Percentiles rank a stretch among this genome's conserved stretches.
phyloP scores from a whole-genome alignment of 1,284 basidiomycete species.

The Cutaneotrichosporon dermatis region DNA sequence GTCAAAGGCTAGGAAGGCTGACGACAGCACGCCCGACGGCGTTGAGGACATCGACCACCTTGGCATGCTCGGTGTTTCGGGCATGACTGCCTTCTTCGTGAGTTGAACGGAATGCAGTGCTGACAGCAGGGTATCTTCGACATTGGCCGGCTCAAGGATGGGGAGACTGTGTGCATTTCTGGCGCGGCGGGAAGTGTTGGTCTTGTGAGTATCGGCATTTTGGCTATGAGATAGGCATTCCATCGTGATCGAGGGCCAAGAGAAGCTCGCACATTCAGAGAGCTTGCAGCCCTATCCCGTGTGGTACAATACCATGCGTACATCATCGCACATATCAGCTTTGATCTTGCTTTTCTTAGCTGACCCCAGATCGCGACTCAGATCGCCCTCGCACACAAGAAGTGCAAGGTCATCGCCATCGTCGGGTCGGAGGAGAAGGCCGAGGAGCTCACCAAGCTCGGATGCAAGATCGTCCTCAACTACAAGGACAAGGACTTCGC shows the following conservation, averaged over 20 bases:
- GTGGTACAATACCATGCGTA: no score
- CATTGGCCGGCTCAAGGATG: constrained; percentile 69
- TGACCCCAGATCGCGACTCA: constrained; percentile 62
- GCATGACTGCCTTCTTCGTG: constrained; percentile 81
- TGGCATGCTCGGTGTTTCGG: constrained; percentile 66
- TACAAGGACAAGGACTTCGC: constrained; percentile 76
- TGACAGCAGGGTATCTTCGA: constrained; percentile 59
- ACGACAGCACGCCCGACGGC: constrained; percentile 55
- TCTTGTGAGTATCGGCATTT: constrained; percentile 50
- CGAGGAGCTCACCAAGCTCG: constrained; percentile 73
- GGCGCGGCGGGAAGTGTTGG: constrained; percentile 80
- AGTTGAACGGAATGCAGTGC: constrained; percentile 34
- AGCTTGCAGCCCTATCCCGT: no score
- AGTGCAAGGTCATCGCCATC: constrained; percentile 72
- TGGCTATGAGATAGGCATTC: no score
- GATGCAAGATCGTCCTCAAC: constrained; percentile 76
- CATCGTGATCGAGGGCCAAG: no score
- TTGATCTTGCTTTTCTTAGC: background rate
- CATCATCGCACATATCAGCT: no score
- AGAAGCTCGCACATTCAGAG: no score
- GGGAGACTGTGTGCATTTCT: constrained; percentile 77
- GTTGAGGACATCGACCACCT: constrained; percentile 66
- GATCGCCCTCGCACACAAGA: constrained; percentile 53
- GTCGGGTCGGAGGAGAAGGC: constrained; percentile 76
- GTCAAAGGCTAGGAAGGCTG: background rate